phyloP scores from a whole-genome alignment of 495 filamentous ascomycete species.

The Penicillium pulvis region DNA sequence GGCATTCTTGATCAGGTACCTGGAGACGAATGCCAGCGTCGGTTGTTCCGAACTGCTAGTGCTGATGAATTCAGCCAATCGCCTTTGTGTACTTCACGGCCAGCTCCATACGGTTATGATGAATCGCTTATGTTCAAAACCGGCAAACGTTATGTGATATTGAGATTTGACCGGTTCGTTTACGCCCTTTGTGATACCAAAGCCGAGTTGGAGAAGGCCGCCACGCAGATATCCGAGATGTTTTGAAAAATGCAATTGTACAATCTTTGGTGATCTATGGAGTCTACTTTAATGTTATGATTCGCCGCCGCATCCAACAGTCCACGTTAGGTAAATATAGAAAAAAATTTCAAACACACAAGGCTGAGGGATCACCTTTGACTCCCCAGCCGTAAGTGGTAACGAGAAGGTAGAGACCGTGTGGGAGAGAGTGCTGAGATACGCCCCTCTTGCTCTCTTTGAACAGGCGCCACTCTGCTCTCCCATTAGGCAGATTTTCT shows the following conservation, averaged over 20 bases:
- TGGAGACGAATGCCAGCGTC: not conserved
- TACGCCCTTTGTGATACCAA: slow-evolving; percentile 26
- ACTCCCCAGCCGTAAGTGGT: too few relatives aligned
- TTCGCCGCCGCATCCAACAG: too few relatives aligned
- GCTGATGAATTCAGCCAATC: slow-evolving; percentile 27
- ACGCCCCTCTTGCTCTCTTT: too few relatives aligned
- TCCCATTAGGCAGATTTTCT: too few relatives aligned
- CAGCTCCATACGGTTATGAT: slow-evolving; percentile 25
- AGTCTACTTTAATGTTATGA: too few relatives aligned
- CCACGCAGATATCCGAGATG: not conserved
- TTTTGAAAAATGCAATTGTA: not conserved
- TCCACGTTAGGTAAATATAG: too few relatives aligned
- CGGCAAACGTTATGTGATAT: slow-evolving; percentile 20
- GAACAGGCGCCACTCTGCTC: too few relatives aligned
- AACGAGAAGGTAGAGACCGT: too few relatives aligned
- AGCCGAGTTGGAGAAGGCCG: slow-evolving; percentile 9
- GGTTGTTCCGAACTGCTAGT: slow-evolving; percentile 22
- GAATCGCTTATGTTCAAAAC: slow-evolving; percentile 17
- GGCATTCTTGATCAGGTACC: slow-evolving; percentile 12
- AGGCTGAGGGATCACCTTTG: too few relatives aligned
- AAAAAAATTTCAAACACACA: too few relatives aligned
- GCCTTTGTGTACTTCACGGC: slow-evolving; percentile 23
- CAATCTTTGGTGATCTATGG: too few relatives aligned
- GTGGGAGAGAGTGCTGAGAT: too few relatives aligned
- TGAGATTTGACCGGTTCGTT: slow-evolving; percentile 31